Conservation (phyloP, 2,329 filamentous ascomycete genomes). For the Chaetoscypha palmicola region DNA sequence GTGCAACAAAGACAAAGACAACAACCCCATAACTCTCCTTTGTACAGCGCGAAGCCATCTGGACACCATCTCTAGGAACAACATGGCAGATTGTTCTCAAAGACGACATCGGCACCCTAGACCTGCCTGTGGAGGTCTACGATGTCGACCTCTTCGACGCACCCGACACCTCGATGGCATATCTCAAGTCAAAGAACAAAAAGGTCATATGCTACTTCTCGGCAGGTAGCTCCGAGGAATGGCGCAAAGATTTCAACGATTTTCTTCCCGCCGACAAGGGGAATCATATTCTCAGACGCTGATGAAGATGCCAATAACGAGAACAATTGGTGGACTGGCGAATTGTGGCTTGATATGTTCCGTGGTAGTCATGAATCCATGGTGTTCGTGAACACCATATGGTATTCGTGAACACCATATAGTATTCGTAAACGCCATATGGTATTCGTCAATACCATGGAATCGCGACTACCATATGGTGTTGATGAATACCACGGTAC, state of each 20-base stretch:
- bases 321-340: background rate
- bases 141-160: background rate
- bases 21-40: too few relatives aligned
- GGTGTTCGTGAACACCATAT: too few relatives aligned
- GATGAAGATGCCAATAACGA: background rate
- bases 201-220: conserved; percentile 70
- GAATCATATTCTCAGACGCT: background rate
- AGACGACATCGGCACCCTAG: background rate
- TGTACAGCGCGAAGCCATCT: background rate
- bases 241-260: conserved; percentile 45
- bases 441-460: too few relatives aligned
- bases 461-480: too few relatives aligned
- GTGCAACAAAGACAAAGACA: too few relatives aligned
- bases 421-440: too few relatives aligned
- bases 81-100: conserved; percentile 2
- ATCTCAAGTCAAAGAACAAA: conserved; percentile 43
- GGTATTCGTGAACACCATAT: too few relatives aligned
- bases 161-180: conserved; percentile 30
- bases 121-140: conserved; percentile 1
- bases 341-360: conserved; percentile 1
- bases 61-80: background rate
- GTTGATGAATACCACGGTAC: too few relatives aligned
- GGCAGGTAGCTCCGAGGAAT: conserved; percentile 59
- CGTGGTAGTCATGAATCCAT: too few relatives aligned
- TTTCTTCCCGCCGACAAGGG: conserved; percentile 37